A percentile compares a stretch with the other conserved stretches of the same genome.
Conservation (phyloP, 2,329 filamentous ascomycete species). For the Colletotrichum viniferum region DNA sequence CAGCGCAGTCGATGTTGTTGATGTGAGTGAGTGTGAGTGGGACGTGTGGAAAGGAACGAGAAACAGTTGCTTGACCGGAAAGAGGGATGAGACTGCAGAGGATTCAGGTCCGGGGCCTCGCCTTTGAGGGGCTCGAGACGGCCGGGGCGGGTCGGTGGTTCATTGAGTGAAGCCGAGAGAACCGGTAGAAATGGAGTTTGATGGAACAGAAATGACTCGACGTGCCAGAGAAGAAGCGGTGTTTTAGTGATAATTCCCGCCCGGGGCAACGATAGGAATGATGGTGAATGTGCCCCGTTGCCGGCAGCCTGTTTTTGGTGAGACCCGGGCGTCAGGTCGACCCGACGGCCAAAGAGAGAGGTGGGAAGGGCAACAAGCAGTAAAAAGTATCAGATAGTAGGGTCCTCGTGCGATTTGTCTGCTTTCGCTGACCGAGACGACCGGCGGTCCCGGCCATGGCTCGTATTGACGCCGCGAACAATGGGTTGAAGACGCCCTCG, state of each 20-base stretch:
- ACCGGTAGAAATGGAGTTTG: slow-evolving; percentile 11
- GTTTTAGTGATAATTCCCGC: background rate
- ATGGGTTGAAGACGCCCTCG: background rate
- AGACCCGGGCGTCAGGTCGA: background rate
- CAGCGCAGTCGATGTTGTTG: background rate
- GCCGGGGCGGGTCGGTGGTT: background rate
- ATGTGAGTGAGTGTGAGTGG: background rate
- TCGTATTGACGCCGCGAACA: background rate
- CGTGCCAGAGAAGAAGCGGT: background rate
- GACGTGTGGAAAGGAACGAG: background rate
- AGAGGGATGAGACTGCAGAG: background rate
- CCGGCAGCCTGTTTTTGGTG: background rate
- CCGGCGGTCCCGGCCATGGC: background rate
- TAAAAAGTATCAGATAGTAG: background rate
- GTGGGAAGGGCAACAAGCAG: background rate
- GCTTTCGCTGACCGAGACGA: slow-evolving; percentile 4
- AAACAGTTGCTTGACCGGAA: background rate
- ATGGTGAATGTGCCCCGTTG: background rate
- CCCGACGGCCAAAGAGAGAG: background rate
- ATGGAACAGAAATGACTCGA: slow-evolving; percentile 18
- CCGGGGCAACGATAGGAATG: background rate
- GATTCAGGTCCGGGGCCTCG: background rate
- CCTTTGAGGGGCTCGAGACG: background rate
- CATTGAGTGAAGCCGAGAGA: background rate
- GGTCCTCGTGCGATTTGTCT: background rate